A percentile compares a stretch with the other conserved stretches of the same genome.
Conservation (phyloP, 345 rosid species). For the Murraya paniculata region DNA sequence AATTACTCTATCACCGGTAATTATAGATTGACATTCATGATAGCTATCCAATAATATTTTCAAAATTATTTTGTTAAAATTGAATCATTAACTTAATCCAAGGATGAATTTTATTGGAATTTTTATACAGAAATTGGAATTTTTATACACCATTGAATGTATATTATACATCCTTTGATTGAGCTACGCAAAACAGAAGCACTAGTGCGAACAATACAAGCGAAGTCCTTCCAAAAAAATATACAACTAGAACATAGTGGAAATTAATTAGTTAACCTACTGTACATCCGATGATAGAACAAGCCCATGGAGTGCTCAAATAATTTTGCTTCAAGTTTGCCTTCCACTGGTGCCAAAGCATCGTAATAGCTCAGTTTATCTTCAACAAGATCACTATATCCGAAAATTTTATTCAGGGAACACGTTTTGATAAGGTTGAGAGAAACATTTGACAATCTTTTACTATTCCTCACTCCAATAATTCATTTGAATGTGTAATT, state of each 20-base stretch:
- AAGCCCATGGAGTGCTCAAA: conserved; percentile 26
- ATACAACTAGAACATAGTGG: too few species aligned
- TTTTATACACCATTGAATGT: too few species aligned
- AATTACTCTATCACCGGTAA: too few species aligned
- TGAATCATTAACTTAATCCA: too few species aligned
- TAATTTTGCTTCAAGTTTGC: conserved; percentile 16
- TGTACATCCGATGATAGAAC: background rate
- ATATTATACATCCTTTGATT: background rate
- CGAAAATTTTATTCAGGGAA: background rate
- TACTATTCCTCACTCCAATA: background rate
- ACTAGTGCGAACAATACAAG: background rate
- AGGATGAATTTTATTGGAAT: too few species aligned
- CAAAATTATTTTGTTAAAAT: too few species aligned
- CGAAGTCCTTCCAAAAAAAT: too few species aligned
- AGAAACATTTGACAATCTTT: conserved; percentile 7
- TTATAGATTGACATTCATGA: too few species aligned
- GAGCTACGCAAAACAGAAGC: background rate
- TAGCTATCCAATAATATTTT: too few species aligned
- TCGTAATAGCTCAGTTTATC: background rate
- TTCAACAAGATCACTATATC: background rate
- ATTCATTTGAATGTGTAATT: conserved; percentile 7
- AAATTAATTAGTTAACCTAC: background rate
- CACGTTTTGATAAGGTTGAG: background rate
- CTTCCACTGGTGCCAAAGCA: conserved; percentile 12
- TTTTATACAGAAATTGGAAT: too few species aligned